phyloP scores from a whole-genome alignment of 2,329 filamentous ascomycete species.

The Penicillium sp. region DNA sequence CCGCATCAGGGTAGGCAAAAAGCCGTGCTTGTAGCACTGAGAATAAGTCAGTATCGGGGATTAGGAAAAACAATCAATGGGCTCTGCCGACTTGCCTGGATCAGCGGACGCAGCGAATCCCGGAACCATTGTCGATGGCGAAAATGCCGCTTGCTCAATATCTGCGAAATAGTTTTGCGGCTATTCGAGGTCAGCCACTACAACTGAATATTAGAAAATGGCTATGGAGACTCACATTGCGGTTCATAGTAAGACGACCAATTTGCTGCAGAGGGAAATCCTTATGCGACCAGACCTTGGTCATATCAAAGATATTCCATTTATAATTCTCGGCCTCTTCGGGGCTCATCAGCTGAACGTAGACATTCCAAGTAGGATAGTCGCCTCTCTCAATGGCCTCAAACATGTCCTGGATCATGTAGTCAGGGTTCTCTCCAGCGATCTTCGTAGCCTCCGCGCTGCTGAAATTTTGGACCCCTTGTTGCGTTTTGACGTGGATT shows the following conservation, averaged over 20 bases:
- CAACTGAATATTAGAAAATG: too few species aligned
- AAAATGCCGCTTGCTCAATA: too few species aligned
- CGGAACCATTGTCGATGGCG: too few species aligned
- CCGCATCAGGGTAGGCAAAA: too few species aligned
- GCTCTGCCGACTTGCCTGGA: too few species aligned
- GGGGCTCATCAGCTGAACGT: slow-evolving; percentile 62
- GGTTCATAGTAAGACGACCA: not conserved
- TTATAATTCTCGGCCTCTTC: slow-evolving; percentile 71
- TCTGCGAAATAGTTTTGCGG: too few species aligned
- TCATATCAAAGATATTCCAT: slow-evolving; percentile 80
- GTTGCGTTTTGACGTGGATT: not conserved
- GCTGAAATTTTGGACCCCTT: not conserved
- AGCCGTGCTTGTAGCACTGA: slow-evolving; percentile 28
- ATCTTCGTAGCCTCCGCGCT: not conserved
- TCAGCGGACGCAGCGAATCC: too few species aligned
- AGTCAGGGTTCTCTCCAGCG: not conserved
- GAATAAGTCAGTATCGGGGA: too few species aligned
- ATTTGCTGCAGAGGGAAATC: slow-evolving; percentile 41
- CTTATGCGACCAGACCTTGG: slow-evolving; percentile 80
- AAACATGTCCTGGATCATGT: not conserved
- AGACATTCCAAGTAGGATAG: not conserved
- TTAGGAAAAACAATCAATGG: too few species aligned
- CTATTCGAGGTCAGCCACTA: too few species aligned
- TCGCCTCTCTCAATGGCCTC: not conserved
- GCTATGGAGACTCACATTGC: not conserved